Evolutionary conservation across 768 basidiomycete species (phyloP).

Genomic region (Mycena vulgaris): DNA sequence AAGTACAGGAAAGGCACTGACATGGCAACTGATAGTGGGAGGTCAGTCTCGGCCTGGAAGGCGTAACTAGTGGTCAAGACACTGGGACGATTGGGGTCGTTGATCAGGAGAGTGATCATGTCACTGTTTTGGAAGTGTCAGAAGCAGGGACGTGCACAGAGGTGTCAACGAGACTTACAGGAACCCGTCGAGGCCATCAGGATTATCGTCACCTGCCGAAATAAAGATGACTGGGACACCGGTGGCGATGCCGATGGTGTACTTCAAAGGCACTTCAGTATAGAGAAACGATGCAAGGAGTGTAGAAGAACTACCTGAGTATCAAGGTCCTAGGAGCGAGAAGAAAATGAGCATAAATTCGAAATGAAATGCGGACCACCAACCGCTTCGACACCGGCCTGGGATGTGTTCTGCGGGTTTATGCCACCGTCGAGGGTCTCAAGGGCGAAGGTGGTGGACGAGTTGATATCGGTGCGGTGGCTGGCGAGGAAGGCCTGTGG

Average conservation of each 20-base stretch:
- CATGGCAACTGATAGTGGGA: constrained; percentile 12
- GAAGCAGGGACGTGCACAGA: constrained; percentile 33
- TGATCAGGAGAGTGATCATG: constrained; percentile 38
- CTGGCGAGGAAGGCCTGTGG: constrained; percentile 41
- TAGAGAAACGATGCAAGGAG: constrained; percentile 7
- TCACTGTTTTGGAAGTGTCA: constrained; percentile 43
- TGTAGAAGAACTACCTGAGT: constrained; percentile 4
- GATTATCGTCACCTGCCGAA: constrained; percentile 47
- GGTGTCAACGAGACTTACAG: constrained; percentile 1
- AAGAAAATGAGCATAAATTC: neutral
- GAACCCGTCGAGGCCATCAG: constrained; percentile 44
- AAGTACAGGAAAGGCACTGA: constrained; percentile 11
- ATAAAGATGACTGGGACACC: constrained; percentile 51
- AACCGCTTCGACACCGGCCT: constrained; percentile 44
- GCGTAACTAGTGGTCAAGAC: constrained; percentile 42
- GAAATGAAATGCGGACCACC: constrained; percentile 30
- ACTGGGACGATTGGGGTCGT: constrained; percentile 32
- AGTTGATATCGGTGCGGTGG: constrained; percentile 39
- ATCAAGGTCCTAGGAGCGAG: constrained; percentile 35
- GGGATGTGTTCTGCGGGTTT: constrained; percentile 33
- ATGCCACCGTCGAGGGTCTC: constrained; percentile 43
- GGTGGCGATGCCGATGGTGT: constrained; percentile 52
- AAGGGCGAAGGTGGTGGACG: constrained; percentile 38
- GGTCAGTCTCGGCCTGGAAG: constrained; percentile 52
- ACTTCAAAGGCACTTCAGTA: constrained; percentile 48